A percentile compares a stretch with the other conserved stretches of the same genome.
Conservation (phyloP, 148 eudicot species). For the Hydrangea macrophylla region DNA sequence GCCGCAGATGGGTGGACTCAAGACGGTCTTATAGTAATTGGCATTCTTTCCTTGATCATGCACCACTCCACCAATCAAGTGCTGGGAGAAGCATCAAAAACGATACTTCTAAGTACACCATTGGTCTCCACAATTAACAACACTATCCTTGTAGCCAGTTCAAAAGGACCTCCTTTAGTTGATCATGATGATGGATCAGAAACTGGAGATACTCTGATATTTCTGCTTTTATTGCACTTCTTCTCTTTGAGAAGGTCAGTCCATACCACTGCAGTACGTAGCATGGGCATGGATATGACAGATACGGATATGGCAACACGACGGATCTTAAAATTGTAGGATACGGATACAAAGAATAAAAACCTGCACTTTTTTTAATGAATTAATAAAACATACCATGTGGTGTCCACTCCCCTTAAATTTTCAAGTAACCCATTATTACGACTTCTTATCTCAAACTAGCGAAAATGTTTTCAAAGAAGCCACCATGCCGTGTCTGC, state of each 20-base stretch:
- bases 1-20: conserved; percentile 52
- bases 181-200: conserved; percentile 59
- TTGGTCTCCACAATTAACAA: conserved; percentile 46
- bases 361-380: too few species aligned
- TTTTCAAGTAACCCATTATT: too few species aligned
- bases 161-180: conserved; percentile 49
- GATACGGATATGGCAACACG: too few species aligned
- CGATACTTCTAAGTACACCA: conserved; percentile 56
- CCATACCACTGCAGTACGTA: neutral
- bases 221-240: conserved; percentile 50
- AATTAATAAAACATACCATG: too few species aligned
- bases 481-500: too few species aligned
- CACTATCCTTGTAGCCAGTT: conserved; percentile 46
- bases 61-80: conserved; percentile 61
- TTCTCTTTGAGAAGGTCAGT: conserved; percentile 73
- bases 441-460: too few species aligned
- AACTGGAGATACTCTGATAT: conserved; percentile 48
- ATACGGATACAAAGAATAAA: too few species aligned
- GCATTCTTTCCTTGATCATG: conserved; percentile 71
- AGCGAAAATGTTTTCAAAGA: too few species aligned
- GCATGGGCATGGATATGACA: too few species aligned
- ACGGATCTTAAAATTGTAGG: too few species aligned
- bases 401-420: too few species aligned
- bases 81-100: conserved; percentile 62
- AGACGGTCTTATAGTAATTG: conserved; percentile 49